Conservation (phyloP, 2,329 filamentous ascomycete genomes). For the Ophiostoma himal-ulmi region DNA sequence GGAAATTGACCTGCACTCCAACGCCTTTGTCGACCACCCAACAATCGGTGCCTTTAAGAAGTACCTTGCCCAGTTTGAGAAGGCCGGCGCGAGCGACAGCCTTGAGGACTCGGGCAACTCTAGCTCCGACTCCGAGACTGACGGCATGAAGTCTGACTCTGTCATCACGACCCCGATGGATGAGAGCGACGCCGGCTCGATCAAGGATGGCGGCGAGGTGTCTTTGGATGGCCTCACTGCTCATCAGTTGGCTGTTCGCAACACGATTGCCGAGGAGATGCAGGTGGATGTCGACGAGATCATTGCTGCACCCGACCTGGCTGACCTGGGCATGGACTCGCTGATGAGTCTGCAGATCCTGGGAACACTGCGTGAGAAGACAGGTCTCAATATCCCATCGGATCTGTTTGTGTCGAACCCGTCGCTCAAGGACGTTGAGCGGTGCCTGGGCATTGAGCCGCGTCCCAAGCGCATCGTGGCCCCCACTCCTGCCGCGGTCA, state of each 20-base stretch:
- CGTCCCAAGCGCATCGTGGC: constrained; percentile 28
- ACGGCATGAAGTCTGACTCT: constrained; percentile 45
- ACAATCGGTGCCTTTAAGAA: constrained; percentile 50
- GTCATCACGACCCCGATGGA: constrained; percentile 50
- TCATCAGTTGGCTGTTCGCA: constrained; percentile 51
- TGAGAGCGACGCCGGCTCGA: constrained; percentile 45
- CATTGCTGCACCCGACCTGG: constrained; percentile 47
- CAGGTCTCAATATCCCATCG: constrained; percentile 48
- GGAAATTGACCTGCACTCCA: constrained; percentile 48
- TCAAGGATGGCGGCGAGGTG: constrained; percentile 39
- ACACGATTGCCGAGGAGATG: constrained; percentile 66
- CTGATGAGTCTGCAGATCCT: constrained; percentile 53
- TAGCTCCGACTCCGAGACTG: constrained; percentile 40
- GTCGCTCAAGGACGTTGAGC: constrained; percentile 60
- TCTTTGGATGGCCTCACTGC: constrained; percentile 35
- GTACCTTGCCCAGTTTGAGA: constrained; percentile 39
- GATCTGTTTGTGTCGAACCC: constrained; percentile 58
- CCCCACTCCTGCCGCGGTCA: constrained; percentile 26
- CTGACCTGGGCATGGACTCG: constrained; percentile 55
- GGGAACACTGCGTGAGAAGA: constrained; percentile 49
- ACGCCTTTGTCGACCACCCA: constrained; percentile 49
- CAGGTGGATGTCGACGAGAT: constrained; percentile 62
- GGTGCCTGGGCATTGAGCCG: constrained; percentile 50
- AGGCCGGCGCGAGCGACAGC: constrained; percentile 25
- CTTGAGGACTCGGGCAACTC: constrained; percentile 34